These are phyloP conservation scores for Heritiera littoralis DNA, from an alignment of 345 rosid species.

Conservation along the genomic window DNA sequence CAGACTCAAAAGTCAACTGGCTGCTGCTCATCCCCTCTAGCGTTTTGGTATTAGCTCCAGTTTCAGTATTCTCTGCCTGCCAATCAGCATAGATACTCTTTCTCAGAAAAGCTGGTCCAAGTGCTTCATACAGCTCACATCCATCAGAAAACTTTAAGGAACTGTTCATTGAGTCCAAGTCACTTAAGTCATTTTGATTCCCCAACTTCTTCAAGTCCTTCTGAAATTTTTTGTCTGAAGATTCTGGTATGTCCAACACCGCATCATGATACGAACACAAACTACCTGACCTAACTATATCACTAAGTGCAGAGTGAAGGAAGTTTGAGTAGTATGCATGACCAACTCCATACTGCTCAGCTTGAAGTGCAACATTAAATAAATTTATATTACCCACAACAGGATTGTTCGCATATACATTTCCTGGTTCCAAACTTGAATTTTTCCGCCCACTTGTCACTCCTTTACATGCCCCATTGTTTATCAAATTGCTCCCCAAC, in stretches of 20 bases:
- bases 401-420: slow-evolving; percentile 35
- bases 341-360: slow-evolving; percentile 42
- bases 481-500: slow-evolving; percentile 33
- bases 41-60: slow-evolving; percentile 40
- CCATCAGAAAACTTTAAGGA: slow-evolving; percentile 62
- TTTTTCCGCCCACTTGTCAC: slow-evolving; percentile 47
- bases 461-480: slow-evolving; percentile 34
- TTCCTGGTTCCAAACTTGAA: slow-evolving; percentile 31
- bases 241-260: slow-evolving; percentile 35
- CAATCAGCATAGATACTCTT: slow-evolving; percentile 37
- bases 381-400: slow-evolving; percentile 35
- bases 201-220: slow-evolving; percentile 38
- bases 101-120: slow-evolving; percentile 67
- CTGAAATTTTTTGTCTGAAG: slow-evolving; percentile 37
- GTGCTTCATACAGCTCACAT: slow-evolving; percentile 80
- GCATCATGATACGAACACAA: slow-evolving; percentile 34
- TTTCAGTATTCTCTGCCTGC: slow-evolving; percentile 51
- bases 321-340: slow-evolving; percentile 31
- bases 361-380: slow-evolving; percentile 42
- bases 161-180: slow-evolving; percentile 32
- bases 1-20: slow-evolving; percentile 55
- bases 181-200: slow-evolving; percentile 41
- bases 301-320: slow-evolving; percentile 37
- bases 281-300: slow-evolving; percentile 33
- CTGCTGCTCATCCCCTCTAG: slow-evolving; percentile 57